phyloP scores from a whole-genome alignment of 768 basidiomycete genomes.

The Podaxis carcinomalis region DNA sequence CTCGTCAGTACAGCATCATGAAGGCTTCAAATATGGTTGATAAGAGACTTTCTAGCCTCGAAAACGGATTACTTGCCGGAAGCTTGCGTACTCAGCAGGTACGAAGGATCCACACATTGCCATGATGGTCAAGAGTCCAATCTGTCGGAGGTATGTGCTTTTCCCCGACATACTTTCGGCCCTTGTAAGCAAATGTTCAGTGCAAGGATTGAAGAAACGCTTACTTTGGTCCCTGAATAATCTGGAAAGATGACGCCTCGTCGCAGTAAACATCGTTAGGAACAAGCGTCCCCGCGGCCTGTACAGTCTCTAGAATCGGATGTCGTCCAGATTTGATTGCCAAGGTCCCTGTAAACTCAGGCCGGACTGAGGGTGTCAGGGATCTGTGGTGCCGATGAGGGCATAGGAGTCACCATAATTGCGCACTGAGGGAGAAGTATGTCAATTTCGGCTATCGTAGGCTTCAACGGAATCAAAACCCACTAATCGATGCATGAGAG shows the following conservation, averaged over 20 bases:
- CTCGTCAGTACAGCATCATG: conserved; percentile 84
- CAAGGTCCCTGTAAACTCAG: conserved; percentile 86
- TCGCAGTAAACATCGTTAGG: conserved; percentile 91
- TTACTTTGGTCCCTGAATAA: conserved; percentile 89
- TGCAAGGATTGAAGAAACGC: neutral
- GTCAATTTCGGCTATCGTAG: neutral
- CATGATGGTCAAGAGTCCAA: conserved; percentile 79
- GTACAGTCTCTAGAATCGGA: conserved; percentile 77
- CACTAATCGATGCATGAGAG: conserved; percentile 77
- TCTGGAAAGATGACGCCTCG: conserved; percentile 80
- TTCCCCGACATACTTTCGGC: conserved; percentile 65
- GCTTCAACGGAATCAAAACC: conserved; percentile 21
- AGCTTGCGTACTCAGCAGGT: conserved; percentile 90
- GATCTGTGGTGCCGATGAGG: neutral
- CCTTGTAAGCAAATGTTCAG: neutral
- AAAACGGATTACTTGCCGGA: conserved; percentile 43
- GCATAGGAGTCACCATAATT: conserved; percentile 34
- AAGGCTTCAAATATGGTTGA: conserved; percentile 38
- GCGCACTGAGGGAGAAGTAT: conserved; percentile 30
- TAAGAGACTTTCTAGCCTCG: neutral
- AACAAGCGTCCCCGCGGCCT: conserved; percentile 65
- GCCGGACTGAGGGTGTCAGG: conserved; percentile 56
- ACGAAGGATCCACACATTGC: conserved; percentile 91
- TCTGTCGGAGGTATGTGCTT: conserved; percentile 88
- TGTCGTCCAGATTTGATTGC: conserved; percentile 89